phyloP scores from a whole-genome alignment of 73 alveolate genomes.

The Paramecium sonneborni region DNA sequence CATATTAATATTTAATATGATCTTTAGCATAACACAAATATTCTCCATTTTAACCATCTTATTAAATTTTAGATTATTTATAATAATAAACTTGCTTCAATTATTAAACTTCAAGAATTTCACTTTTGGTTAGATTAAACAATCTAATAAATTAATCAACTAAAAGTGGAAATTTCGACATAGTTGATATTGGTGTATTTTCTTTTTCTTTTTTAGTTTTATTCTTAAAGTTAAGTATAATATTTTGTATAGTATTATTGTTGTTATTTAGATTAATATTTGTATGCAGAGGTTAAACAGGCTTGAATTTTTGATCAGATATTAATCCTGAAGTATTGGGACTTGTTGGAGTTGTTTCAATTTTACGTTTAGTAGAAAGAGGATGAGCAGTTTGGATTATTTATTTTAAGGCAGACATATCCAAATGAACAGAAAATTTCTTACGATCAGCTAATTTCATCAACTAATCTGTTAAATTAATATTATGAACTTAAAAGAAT shows the following conservation, averaged over 20 bases:
- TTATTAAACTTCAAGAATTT: neutral
- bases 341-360: slow-evolving; percentile 29
- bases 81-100: slow-evolving; percentile 24
- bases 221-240: neutral
- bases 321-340: neutral
- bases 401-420: slow-evolving; percentile 24
- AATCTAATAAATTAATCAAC: neutral
- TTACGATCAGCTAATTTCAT: slow-evolving; percentile 46
- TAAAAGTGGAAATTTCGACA: neutral
- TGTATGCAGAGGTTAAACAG: slow-evolving; percentile 3
- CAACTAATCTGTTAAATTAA: slow-evolving; percentile 25
- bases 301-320: neutral
- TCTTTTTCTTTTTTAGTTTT: neutral
- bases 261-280: neutral
- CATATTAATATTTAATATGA: slow-evolving; percentile 93
- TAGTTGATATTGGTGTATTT: neutral
- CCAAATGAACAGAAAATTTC: slow-evolving; percentile 51
- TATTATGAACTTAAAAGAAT: slow-evolving; percentile 46
- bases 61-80: neutral
- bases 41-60: slow-evolving; percentile 83
- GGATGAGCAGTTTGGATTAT: neutral
- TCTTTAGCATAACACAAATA: slow-evolving; percentile 82
- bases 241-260: neutral
- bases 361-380: slow-evolving; percentile 25
- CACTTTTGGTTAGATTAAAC: neutral